These are phyloP conservation scores for Raffaelea deltoideospora DNA, from an alignment of 2,329 filamentous ascomycete species.

Conservation along the genomic window DNA sequence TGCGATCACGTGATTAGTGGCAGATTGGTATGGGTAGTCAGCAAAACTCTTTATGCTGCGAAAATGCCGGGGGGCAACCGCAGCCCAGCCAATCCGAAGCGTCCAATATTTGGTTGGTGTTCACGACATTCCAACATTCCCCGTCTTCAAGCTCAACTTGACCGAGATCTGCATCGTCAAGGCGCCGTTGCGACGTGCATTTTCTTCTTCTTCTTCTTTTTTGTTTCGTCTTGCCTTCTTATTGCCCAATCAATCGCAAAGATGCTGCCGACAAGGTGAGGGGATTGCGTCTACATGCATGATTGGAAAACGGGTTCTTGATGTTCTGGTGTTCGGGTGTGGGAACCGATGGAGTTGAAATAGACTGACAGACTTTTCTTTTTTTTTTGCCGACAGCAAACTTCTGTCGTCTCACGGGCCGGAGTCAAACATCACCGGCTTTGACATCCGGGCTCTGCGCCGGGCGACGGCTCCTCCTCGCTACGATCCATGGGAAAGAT, in stretches of 20 bases:
- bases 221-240: not conserved
- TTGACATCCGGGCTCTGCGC: constrained; percentile 71
- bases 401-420: constrained; percentile 35
- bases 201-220: not conserved
- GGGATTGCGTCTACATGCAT: not conserved
- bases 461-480: constrained; percentile 47
- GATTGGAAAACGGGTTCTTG: no score
- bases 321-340: not conserved
- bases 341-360: not conserved
- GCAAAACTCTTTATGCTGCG: no score
- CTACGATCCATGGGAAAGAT: constrained; percentile 53
- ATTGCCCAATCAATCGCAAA: constrained; percentile 7
- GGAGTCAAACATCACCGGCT: constrained; percentile 76
- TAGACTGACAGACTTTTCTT: constrained; percentile 24
- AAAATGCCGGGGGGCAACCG: not conserved
- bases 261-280: constrained; percentile 22
- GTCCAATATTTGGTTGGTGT: constrained; percentile 4
- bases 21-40: no score
- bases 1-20: no score
- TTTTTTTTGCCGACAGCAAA: no score
- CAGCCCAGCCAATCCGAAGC: constrained; percentile 7
- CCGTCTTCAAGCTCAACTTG: not conserved
- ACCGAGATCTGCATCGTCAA: no score
- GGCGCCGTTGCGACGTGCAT: no score
- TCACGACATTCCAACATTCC: not conserved